phyloP scores from a whole-genome alignment of 306 rosid species.

The Rosa rugosa region DNA sequence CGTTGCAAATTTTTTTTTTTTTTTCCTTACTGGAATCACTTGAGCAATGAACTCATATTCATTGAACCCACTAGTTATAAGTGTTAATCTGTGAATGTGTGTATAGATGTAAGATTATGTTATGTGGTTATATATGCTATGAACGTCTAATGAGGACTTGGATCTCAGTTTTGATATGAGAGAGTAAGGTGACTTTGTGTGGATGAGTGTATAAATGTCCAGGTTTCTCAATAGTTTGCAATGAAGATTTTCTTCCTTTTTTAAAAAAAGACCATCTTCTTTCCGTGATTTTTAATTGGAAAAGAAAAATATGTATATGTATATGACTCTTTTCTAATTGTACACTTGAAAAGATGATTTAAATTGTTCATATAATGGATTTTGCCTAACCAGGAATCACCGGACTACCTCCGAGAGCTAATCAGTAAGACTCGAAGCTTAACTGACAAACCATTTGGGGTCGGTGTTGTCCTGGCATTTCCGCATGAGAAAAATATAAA shows the following conservation, averaged over 20 bases:
- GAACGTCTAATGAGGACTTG: background rate
- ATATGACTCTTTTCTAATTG: too few species aligned
- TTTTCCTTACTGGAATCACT: background rate
- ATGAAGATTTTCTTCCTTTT: background rate
- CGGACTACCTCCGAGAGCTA: slow-evolving; percentile 61
- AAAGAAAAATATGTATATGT: too few species aligned
- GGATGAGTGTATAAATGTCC: background rate
- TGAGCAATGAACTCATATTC: background rate
- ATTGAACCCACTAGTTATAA: too few species aligned
- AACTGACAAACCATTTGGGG: slow-evolving; percentile 82
- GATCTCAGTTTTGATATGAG: background rate
- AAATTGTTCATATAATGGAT: slow-evolving; percentile 12
- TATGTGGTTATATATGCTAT: too few species aligned
- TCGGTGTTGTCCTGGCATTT: slow-evolving; percentile 76
- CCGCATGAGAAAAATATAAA: slow-evolving; percentile 69
- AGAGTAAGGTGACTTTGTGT: background rate
- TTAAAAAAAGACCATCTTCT: background rate
- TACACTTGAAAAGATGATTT: background rate
- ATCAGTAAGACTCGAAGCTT: slow-evolving; percentile 59
- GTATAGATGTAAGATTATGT: background rate
- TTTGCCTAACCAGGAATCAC: slow-evolving; percentile 54
- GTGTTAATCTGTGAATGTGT: background rate
- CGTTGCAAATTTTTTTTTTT: too few species aligned
- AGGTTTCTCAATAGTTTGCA: background rate
- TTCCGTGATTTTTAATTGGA: background rate